Base-by-base conservation (phyloP, 2,329 filamentous ascomycete genomes). In the Colletotrichum sp. region DNA sequence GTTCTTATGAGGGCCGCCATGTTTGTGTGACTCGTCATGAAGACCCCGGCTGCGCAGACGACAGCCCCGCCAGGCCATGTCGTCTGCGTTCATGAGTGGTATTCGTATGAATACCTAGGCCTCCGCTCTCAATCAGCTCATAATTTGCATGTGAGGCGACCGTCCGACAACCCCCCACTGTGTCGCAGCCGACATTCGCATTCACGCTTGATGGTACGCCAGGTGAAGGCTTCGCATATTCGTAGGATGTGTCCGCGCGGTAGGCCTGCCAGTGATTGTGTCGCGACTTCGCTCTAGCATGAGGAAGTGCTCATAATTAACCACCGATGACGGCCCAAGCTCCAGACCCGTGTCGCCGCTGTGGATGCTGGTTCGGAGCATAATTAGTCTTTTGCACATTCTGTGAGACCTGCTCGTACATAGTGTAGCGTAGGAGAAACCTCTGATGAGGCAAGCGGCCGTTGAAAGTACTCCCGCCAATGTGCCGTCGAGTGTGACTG, bases 361-460 rank as follows among this genome's bases (percentile, higher is more conserved):
- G 30, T 43, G 30, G 32, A 60, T 24, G 66, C 26, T 9, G 32
- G 43, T 60, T 43, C 48, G 66, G 66, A 60, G 32, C 21, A 60
- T 68, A 58, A 38, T 43, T 30, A 55, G 26, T 52, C 12, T 28
- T 68, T 28, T 8, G 36, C 69, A 36, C 9, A 26, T n/a, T 38
- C 36, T 18, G n/a, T 52, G 26, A 66, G 36, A 30, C 43, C 28
- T 38, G 26, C 55, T 30, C 6, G 15, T 16, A 18, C 21, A 38
- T 21, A 8, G 18, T 36, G 56, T 62, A 61, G 56, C 30, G 36
- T 52, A 38, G n/a, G 34, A 24, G 55, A 43, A 36, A 30, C 8
- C 28, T 68, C 43, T 75, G 73, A 72, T 67, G 16, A 73, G 56
- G 70, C 56, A 68, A 68, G 69, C 43, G 38, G 64, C 69, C 73